phyloP scores from a whole-genome alignment of 352 stramenopile genomes.

The Globisporangium abappressorium region DNA sequence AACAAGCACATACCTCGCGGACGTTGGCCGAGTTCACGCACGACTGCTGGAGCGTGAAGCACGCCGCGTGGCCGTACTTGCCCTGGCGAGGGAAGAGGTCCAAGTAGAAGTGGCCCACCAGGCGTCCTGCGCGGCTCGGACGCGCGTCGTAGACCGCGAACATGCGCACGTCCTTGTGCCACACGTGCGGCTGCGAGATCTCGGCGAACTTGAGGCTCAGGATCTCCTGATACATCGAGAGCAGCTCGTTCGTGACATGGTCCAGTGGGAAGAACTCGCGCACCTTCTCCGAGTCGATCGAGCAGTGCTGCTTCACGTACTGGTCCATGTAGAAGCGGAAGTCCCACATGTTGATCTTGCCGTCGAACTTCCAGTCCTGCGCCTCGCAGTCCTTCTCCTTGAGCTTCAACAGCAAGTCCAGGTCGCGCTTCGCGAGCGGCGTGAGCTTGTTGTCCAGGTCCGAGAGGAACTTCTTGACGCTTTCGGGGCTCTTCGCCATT shows the following conservation, averaged over 20 bases:
- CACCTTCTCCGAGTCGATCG: slow-evolving; percentile 85
- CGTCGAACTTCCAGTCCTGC: slow-evolving; percentile 65
- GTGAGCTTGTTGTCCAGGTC: slow-evolving; percentile 76
- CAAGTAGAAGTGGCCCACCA: slow-evolving; percentile 88
- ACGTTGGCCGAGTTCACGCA: slow-evolving; percentile 59
- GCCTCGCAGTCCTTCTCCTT: slow-evolving; percentile 62
- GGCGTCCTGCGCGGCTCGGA: slow-evolving; percentile 38
- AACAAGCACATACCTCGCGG: slow-evolving; percentile 33
- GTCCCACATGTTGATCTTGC: slow-evolving; percentile 90
- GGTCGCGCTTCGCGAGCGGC: slow-evolving; percentile 74
- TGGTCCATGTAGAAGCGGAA: slow-evolving; percentile 89
- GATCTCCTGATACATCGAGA: slow-evolving; percentile 89
- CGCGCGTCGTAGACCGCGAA: slow-evolving; percentile 81
- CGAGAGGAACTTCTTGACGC: slow-evolving; percentile 66
- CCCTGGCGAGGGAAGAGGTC: slow-evolving; percentile 84
- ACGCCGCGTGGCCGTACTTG: slow-evolving; percentile 89
- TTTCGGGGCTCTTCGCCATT: slow-evolving; percentile 65
- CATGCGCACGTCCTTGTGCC: slow-evolving; percentile 88
- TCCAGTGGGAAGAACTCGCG: slow-evolving; percentile 86
- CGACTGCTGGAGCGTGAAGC: slow-evolving; percentile 85
- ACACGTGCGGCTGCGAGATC: slow-evolving; percentile 74
- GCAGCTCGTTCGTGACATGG: slow-evolving; percentile 81
- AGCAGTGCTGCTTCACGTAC: slow-evolving; percentile 85
- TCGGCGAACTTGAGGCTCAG: slow-evolving; percentile 85
- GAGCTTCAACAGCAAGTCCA: slow-evolving; percentile 66